phyloP scores from a whole-genome alignment of 345 rosid species.

The Pugionium dolabratum region DNA sequence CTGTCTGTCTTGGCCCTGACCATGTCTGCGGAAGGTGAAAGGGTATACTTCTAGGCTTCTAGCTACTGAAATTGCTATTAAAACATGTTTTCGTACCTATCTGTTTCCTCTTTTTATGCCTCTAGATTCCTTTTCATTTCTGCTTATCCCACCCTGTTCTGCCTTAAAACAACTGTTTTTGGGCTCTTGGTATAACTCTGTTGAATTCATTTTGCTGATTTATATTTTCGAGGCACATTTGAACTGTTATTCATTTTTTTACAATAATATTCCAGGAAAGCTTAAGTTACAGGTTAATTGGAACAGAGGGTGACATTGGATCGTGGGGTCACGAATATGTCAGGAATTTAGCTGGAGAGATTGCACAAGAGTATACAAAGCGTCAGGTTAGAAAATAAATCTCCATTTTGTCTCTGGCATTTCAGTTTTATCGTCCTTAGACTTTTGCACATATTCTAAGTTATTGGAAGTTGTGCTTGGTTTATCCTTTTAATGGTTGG shows the following conservation, averaged over 20 bases:
- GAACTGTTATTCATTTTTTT: slow-evolving; percentile 12
- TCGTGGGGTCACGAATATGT: slow-evolving; percentile 99
- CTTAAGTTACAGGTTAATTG: slow-evolving; percentile 79
- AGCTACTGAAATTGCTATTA: neutral
- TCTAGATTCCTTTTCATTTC: neutral
- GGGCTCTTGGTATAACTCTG: neutral
- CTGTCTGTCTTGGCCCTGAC: slow-evolving; percentile 91
- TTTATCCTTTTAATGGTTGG: slow-evolving; percentile 19
- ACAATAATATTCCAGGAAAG: slow-evolving; percentile 64
- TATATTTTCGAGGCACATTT: neutral
- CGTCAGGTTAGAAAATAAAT: slow-evolving; percentile 59
- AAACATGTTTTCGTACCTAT: slow-evolving; percentile 6
- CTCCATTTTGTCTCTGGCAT: slow-evolving; percentile 15
- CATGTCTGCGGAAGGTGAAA: slow-evolving; percentile 96
- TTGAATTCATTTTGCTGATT: neutral
- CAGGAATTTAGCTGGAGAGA: slow-evolving; percentile 95
- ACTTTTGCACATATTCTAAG: slow-evolving; percentile 4
- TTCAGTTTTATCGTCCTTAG: neutral
- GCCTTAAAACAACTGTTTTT: neutral
- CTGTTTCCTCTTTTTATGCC: slow-evolving; percentile 11
- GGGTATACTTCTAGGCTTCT: slow-evolving; percentile 54
- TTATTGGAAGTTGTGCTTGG: slow-evolving; percentile 20
- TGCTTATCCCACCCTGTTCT: slow-evolving; percentile 9
- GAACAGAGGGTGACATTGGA: slow-evolving; percentile 90
- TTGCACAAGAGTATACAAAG: slow-evolving; percentile 67